phyloP scores from a whole-genome alignment of 139 green algal genomes.

The Micractinium conductrix region DNA sequence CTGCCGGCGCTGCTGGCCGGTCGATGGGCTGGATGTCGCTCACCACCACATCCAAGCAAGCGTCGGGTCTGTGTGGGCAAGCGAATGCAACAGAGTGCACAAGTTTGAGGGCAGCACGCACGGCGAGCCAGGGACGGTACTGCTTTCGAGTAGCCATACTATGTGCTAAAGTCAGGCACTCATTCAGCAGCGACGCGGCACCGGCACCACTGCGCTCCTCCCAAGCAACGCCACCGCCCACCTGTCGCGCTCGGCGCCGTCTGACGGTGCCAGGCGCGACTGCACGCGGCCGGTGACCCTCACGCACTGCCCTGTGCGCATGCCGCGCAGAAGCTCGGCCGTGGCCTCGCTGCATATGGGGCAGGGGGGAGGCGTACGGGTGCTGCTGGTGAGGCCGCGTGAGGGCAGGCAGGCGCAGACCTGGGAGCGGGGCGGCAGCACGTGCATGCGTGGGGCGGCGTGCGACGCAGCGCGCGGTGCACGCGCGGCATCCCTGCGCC shows the following conservation, averaged over 20 bases:
- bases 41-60: conserved; percentile 40
- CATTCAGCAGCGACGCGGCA: not conserved
- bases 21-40: conserved; percentile 22
- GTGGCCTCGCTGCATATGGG: conserved; percentile 2
- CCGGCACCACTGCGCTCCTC: too few relatives aligned
- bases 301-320: conserved; percentile 28
- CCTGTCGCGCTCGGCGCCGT: not conserved
- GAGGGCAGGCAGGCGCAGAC: not conserved
- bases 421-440: not conserved
- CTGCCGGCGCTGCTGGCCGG: not conserved
- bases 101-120: too few relatives aligned
- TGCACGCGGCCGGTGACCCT: conserved; percentile 32
- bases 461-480: not conserved
- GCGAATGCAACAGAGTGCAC: not conserved
- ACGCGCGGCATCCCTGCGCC: not conserved
- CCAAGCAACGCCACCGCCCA: too few relatives aligned
- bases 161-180: too few relatives aligned
- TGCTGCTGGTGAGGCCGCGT: not conserved
- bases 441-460: not conserved
- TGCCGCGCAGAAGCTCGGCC: conserved; percentile 20
- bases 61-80: conserved; percentile 14
- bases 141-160: too few relatives aligned
- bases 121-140: too few relatives aligned
- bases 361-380: not conserved
- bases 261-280: conserved; percentile 23